A percentile compares a stretch with the other conserved stretches of the same genome.
phyloP scores from a whole-genome alignment of 306 rosid species.

The Sphenostylis stenocarpa region DNA sequence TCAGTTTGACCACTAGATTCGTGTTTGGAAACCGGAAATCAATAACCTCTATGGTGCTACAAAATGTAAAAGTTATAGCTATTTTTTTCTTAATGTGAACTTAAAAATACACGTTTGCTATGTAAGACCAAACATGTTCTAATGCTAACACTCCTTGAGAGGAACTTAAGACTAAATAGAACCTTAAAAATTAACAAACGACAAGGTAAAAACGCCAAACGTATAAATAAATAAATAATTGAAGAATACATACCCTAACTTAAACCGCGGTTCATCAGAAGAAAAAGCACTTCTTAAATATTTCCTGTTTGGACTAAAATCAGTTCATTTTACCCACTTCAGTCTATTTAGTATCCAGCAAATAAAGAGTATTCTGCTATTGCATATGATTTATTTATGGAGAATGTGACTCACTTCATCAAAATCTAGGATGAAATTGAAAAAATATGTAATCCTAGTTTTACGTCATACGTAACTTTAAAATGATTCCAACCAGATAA shows the following conservation, averaged over 20 bases:
- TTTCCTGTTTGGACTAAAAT: conserved; percentile 29
- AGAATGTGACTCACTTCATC: neutral
- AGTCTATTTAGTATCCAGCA: conserved; percentile 21
- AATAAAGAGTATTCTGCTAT: conserved; percentile 32
- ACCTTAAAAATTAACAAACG: conserved; percentile 26
- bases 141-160: neutral
- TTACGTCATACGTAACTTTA: too few species aligned
- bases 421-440: neutral
- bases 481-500: too few species aligned
- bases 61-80: neutral
- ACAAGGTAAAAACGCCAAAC: conserved; percentile 48
- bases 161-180: conserved; percentile 28
- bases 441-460: neutral
- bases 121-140: neutral
- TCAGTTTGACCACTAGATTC: conserved; percentile 6
- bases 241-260: conserved; percentile 20
- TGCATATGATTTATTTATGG: neutral
- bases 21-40: neutral
- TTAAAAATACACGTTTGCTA: neutral
- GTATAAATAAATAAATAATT: neutral
- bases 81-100: neutral
- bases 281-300: conserved; percentile 27
- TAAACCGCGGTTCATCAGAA: conserved; percentile 13
- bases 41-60: neutral
- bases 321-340: conserved; percentile 32